Conservation (phyloP, 345 rosid species). For the Salix udensis region DNA sequence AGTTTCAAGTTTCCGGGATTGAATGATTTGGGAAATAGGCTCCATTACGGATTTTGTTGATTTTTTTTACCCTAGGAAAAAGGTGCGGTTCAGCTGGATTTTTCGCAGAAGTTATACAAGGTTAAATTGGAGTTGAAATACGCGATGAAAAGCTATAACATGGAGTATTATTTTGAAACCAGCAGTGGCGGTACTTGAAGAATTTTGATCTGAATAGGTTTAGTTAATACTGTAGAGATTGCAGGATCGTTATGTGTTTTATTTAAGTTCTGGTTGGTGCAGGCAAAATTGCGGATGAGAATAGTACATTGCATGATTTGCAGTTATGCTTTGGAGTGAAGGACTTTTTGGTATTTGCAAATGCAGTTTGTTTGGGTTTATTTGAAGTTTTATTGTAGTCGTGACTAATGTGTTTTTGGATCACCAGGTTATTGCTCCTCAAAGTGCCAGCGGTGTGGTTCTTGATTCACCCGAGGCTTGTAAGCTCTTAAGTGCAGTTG, state of each 20-base stretch:
- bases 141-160: constrained; percentile 64
- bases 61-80: constrained; percentile 53
- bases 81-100: constrained; percentile 64
- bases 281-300: constrained; percentile 65
- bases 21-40: neutral
- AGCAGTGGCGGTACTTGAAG: constrained; percentile 39
- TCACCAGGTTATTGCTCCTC: constrained; percentile 80
- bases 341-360: constrained; percentile 69
- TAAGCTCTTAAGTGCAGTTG: constrained; percentile 90
- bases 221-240: neutral
- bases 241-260: constrained; percentile 18
- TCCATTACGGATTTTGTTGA: constrained; percentile 12
- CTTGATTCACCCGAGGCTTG: constrained; percentile 89
- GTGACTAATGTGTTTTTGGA: constrained; percentile 16
- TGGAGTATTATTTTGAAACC: constrained; percentile 75
- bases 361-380: neutral
- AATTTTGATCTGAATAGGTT: constrained; percentile 16
- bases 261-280: constrained; percentile 34
- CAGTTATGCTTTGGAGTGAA: constrained; percentile 93
- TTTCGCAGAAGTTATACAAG: constrained; percentile 50
- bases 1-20: neutral
- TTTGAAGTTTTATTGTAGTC: neutral
- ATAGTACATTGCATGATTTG: constrained; percentile 65
- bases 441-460: constrained; percentile 95
- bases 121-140: constrained; percentile 68